phyloP scores from a whole-genome alignment of 2,329 filamentous ascomycete genomes.

The Penicillium rolfsii region DNA sequence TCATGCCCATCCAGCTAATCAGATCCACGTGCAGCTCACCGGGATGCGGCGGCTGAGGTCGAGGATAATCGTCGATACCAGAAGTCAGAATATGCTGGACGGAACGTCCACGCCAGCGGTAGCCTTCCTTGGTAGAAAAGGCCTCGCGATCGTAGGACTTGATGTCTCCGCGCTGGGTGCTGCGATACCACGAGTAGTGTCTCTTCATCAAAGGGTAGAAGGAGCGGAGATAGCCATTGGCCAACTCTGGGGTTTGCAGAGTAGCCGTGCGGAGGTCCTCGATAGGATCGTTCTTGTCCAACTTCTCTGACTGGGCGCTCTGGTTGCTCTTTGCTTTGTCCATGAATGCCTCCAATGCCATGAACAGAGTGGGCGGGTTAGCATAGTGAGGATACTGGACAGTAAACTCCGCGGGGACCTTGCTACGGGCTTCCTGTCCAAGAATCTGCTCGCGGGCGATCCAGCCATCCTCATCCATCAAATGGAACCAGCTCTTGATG shows the following conservation, averaged over 20 bases:
- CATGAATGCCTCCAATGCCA: slow-evolving; percentile 82
- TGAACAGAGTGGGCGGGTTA: slow-evolving; percentile 92
- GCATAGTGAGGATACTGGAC: slow-evolving; percentile 96
- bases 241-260: slow-evolving; percentile 68
- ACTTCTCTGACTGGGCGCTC: slow-evolving; percentile 30
- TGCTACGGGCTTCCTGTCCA: slow-evolving; percentile 86
- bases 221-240: slow-evolving; percentile 70
- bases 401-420: slow-evolving; percentile 91
- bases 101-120: slow-evolving; percentile 91
- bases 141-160: slow-evolving; percentile 88
- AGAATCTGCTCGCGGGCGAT: slow-evolving; percentile 96
- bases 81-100: slow-evolving; percentile 86
- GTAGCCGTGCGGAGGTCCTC: slow-evolving; percentile 64
- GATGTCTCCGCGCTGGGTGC: slow-evolving; percentile 86
- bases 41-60: slow-evolving; percentile 88
- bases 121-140: slow-evolving; percentile 86
- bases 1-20: slow-evolving; percentile 96
- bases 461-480: slow-evolving; percentile 97
- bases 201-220: slow-evolving; percentile 85
- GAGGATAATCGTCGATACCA: slow-evolving; percentile 94
- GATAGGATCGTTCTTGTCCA: slow-evolving; percentile 33
- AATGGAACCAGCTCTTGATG: slow-evolving; percentile 90
- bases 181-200: slow-evolving; percentile 94
- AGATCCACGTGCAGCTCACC: slow-evolving; percentile 95
- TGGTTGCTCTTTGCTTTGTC: slow-evolving; percentile 67